These are phyloP conservation scores for Gardenia jasminoides DNA, from an alignment of 257 asterid species.

Conservation along the genomic window DNA sequence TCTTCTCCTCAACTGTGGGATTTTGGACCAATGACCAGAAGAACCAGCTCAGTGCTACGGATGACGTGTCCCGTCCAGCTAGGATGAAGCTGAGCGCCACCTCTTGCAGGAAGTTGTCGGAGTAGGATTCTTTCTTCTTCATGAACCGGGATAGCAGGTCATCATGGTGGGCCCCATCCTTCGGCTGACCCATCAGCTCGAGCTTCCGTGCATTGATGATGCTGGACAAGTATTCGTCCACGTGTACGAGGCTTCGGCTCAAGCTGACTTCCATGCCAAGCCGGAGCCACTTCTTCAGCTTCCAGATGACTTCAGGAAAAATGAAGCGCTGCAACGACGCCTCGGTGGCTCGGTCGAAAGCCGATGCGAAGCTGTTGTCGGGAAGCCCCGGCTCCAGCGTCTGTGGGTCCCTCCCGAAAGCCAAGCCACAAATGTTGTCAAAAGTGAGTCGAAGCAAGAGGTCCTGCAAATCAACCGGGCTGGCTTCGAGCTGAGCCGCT, in stretches of 20 bases:
- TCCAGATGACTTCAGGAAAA: constrained; percentile 54
- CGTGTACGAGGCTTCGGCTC: constrained; percentile 37
- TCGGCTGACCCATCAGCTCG: constrained; percentile 40
- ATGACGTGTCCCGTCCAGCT: constrained; percentile 79
- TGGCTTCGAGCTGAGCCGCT: constrained; percentile 35
- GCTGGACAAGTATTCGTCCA: constrained; percentile 47
- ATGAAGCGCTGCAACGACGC: constrained; percentile 51
- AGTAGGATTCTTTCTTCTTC: constrained; percentile 51
- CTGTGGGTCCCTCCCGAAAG: constrained; percentile 63
- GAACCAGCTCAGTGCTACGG: constrained; percentile 72
- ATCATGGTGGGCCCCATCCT: constrained; percentile 40
- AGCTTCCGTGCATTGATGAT: constrained; percentile 51
- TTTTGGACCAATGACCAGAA: constrained; percentile 47
- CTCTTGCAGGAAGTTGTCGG: constrained; percentile 48
- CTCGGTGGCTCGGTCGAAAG: constrained; percentile 62
- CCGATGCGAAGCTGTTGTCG: constrained; percentile 44
- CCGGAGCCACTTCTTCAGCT: constrained; percentile 45
- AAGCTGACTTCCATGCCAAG: constrained; percentile 50
- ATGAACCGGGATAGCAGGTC: constrained; percentile 61
- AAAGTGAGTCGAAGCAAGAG: constrained; percentile 54
- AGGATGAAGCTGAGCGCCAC: constrained; percentile 67
- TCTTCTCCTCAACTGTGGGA: constrained; percentile 54
- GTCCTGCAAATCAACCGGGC: constrained; percentile 54
- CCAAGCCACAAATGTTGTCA: constrained; percentile 61
- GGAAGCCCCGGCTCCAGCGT: constrained; percentile 44